Evolutionary conservation across 192 early-diverging fungal genomes (phyloP).

Genomic region (Podila epigama): DNA sequence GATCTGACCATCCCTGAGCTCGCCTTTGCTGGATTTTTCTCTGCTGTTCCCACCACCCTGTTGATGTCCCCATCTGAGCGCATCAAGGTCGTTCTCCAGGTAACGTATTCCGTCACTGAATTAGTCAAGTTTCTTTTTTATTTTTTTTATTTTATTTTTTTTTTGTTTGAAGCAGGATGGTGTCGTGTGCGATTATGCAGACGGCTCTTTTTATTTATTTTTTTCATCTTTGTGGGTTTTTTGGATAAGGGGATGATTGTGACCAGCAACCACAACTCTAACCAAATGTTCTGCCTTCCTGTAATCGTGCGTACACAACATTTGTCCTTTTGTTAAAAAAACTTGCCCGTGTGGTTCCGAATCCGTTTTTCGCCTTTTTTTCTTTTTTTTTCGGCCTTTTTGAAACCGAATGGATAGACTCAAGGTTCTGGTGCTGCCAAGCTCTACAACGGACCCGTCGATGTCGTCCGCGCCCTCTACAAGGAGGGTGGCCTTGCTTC

Average conservation of each 20-base stretch:
- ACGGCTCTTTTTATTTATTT: too few relatives aligned
- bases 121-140: neutral
- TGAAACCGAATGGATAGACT: conserved; percentile 21
- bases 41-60: conserved; percentile 93
- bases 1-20: conserved; percentile 80
- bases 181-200: too few relatives aligned
- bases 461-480: conserved; percentile 84
- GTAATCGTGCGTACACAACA: too few relatives aligned
- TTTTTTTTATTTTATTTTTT: neutral
- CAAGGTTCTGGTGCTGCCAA: conserved; percentile 63
- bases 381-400: neutral
- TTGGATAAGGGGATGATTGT: too few relatives aligned
- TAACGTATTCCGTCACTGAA: conserved; percentile 30
- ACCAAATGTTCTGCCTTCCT: too few relatives aligned
- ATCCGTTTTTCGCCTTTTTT: neutral
- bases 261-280: too few relatives aligned
- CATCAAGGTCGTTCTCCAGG: conserved; percentile 95
- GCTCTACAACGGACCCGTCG: conserved; percentile 91
- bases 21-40: conserved; percentile 92
- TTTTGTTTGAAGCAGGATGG: too few relatives aligned
- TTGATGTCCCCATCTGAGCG: conserved; percentile 96
- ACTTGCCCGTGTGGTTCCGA: neutral
- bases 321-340: too few relatives aligned
- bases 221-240: too few relatives aligned
- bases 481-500: conserved; percentile 86